Base-by-base conservation (phyloP, 768 basidiomycete species). In the Russula lepida region DNA sequence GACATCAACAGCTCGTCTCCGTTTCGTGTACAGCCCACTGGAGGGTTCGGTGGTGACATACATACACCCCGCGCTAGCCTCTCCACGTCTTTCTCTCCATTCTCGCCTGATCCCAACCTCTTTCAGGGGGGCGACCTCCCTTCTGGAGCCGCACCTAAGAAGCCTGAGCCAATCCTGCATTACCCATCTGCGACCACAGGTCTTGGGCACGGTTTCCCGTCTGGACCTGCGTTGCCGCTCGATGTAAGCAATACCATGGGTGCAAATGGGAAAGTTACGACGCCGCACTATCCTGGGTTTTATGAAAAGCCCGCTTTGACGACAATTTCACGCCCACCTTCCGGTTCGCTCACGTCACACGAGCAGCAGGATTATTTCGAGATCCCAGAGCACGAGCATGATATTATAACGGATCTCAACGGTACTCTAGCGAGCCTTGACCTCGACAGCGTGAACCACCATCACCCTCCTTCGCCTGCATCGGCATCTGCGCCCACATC, bases 401-500 rank as follows among this genome's bases (percentile, higher is more conserved):
- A 85, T 60, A 54, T 70, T 32, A 79, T 91, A 65, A 81, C 82
- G 41, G 88, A 89, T 71, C 71, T 92, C 55, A 90, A 88, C 67
- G 85, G 86, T 23, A 88, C 85, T 30, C 77, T 92, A 41, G 86
- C 89, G 35, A 88, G 84, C 70, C 79, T 91, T 17, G 80, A 89
- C 64, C 73, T 91, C 59, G 85, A 84, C 67, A 66, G 72, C 60
- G 47, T 49, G 30, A 63, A 67, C 28, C 47, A 63, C 9, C 52
- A 54, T 19, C 56, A 39, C n/a, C 53, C 60, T 19, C 41, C 60
- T 25, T 49, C 54, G 46, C 37, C 46, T n/a, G 7, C 53, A 15
- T 39, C 56, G 7, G 25, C 43, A 35, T 35, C 46, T 25, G 47
- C 37, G 12, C 46, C 62, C 2, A 32, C 61, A 46, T 25, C 28